Conservation (phyloP, 2,329 filamentous ascomycete species). For the Colletotrichum scovillei region DNA sequence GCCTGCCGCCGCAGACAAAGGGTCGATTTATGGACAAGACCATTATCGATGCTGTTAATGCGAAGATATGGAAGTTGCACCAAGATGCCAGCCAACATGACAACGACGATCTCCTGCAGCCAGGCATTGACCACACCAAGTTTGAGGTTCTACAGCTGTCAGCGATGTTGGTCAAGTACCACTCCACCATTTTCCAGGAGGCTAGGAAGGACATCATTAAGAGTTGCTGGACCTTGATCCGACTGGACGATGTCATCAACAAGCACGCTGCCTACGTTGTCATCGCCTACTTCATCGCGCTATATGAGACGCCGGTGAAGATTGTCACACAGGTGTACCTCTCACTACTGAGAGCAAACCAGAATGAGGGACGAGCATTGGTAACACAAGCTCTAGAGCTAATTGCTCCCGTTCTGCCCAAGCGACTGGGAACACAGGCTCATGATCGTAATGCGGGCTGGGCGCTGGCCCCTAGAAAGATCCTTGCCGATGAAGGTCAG, state of each 20-base stretch:
- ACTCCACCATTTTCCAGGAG: constrained; percentile 88
- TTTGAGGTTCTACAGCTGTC: constrained; percentile 97
- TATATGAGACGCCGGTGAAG: constrained; percentile 96
- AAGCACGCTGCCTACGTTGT: constrained; percentile 98
- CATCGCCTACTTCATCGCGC: constrained; percentile 96
- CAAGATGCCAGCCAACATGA: constrained; percentile 87
- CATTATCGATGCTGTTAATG: constrained; percentile 90
- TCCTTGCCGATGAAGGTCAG: constrained; percentile 92
- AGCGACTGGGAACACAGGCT: constrained; percentile 76
- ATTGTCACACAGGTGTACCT: constrained; percentile 97
- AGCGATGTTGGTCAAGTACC: constrained; percentile 94
- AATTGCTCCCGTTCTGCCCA: constrained; percentile 92
- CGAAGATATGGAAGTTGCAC: constrained; percentile 93
- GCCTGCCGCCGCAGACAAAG: constrained; percentile 64
- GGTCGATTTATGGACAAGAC: constrained; percentile 83
- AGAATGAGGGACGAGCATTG: constrained; percentile 91
- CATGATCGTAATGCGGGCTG: constrained; percentile 84
- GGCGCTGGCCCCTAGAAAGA: constrained; percentile 90
- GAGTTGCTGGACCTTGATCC: constrained; percentile 98
- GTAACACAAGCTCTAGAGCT: constrained; percentile 95
- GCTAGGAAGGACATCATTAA: constrained; percentile 98
- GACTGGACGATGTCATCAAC: constrained; percentile 98
- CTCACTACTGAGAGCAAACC: constrained; percentile 89
- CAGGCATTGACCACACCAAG: constrained; percentile 92
- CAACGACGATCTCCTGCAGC: constrained; percentile 84